These are phyloP conservation scores for Penicillium cataractarum DNA, from an alignment of 495 filamentous ascomycete genomes.

Conservation along the genomic window DNA sequence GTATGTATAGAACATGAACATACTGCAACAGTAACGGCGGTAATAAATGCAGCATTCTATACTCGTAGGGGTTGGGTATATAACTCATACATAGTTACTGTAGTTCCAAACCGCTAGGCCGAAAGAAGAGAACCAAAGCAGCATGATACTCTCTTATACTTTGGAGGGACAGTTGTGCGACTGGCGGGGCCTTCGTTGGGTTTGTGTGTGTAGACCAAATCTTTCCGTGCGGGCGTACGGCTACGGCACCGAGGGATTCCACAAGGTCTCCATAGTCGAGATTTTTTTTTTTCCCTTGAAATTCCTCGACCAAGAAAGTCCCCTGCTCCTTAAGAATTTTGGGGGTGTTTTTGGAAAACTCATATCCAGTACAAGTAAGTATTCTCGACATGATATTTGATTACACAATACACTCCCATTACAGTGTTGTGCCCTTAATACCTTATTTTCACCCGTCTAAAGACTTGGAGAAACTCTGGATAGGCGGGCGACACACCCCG, in stretches of 20 bases:
- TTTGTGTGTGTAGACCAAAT: slow-evolving; percentile 10
- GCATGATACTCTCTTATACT: background rate
- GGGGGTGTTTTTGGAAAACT: background rate
- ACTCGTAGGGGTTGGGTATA: background rate
- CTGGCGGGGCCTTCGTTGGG: background rate
- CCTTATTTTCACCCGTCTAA: background rate
- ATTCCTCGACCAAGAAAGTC: slow-evolving; percentile 4
- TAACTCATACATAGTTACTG: background rate
- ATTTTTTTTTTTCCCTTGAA: slow-evolving; percentile 12
- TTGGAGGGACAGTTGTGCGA: background rate
- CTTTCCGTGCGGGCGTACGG: slow-evolving; percentile 17
- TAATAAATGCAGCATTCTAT: slow-evolving; percentile 1
- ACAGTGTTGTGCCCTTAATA: background rate
- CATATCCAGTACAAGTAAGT: background rate
- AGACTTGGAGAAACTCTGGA: background rate
- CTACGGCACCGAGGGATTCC: slow-evolving; percentile 18
- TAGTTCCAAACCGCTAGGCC: background rate
- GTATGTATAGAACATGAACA: background rate
- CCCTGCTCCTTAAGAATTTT: background rate
- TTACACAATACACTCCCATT: background rate
- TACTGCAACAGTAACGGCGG: background rate
- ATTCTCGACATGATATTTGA: background rate
- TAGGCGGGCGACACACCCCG: slow-evolving; percentile 16
- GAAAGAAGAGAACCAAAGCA: background rate
- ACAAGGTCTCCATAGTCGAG: slow-evolving; percentile 18